A percentile compares a stretch with the other conserved stretches of the same genome.
Conservation (phyloP, 176 grass and related monocot species). For the Echinochloa phyllopogon region DNA sequence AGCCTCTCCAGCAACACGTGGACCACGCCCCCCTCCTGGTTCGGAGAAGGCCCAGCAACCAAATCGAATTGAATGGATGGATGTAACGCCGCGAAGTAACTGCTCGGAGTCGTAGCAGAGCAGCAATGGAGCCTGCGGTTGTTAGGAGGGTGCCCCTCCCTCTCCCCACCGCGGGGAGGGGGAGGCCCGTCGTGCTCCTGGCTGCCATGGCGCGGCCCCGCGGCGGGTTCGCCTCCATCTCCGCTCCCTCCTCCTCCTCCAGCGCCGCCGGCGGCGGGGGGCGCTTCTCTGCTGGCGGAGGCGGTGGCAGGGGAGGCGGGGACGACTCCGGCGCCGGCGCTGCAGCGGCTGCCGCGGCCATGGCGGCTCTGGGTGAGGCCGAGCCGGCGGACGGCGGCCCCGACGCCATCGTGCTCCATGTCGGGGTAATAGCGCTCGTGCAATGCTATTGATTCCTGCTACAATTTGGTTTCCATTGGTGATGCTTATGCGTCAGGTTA, state of each 20-base stretch:
- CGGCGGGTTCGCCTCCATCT: constrained; percentile 26
- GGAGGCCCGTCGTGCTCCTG: background rate
- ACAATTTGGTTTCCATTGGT: background rate
- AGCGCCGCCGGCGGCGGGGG: constrained; percentile 43
- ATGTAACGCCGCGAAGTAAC: background rate
- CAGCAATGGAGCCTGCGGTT: constrained; percentile 52
- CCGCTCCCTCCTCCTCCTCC: constrained; percentile 23
- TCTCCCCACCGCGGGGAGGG: background rate
- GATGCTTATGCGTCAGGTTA: background rate
- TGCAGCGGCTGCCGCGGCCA: constrained; percentile 33
- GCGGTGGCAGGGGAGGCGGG: background rate
- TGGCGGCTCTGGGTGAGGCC: constrained; percentile 42
- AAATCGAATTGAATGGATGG: background rate
- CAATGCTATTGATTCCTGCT: background rate
- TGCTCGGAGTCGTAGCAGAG: background rate
- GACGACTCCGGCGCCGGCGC: constrained; percentile 31
- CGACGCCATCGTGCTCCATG: constrained; percentile 77
- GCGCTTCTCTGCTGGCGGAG: background rate
- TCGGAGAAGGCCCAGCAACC: background rate
- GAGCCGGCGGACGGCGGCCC: constrained; percentile 24
- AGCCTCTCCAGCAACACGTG: background rate
- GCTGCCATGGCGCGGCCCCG: background rate
- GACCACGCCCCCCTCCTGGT: background rate
- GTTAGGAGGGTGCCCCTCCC: constrained; percentile 2
- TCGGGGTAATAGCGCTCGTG: constrained; percentile 60